A percentile compares a stretch with the other conserved stretches of the same genome.
These are phyloP conservation scores for Naumovozyma baii DNA, from an alignment of 805 yeast genomes.

Conservation along the genomic window DNA sequence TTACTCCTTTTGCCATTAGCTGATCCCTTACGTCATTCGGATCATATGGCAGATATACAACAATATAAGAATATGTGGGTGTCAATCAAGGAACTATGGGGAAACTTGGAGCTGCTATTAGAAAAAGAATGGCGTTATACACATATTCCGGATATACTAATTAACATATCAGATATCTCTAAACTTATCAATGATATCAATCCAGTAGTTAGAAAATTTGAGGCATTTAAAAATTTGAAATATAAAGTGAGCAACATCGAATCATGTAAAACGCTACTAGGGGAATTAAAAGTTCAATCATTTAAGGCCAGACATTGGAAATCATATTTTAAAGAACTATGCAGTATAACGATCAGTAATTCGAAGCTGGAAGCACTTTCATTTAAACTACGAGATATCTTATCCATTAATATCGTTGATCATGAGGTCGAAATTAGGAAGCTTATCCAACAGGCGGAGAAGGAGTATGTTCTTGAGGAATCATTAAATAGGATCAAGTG, in stretches of 20 bases:
- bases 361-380: constrained; percentile 17
- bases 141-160: background rate
- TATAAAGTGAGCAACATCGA: background rate
- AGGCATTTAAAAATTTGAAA: constrained; percentile 14
- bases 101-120: constrained; percentile 1
- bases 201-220: background rate
- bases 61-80: constrained; percentile 6
- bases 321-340: constrained; percentile 32
- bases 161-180: background rate
- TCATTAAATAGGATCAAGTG: constrained; percentile 41
- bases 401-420: constrained; percentile 42
- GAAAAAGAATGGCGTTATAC: constrained; percentile 7
- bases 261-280: background rate
- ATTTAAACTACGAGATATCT: constrained; percentile 48
- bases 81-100: constrained; percentile 6
- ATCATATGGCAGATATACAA: constrained; percentile 4
- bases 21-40: background rate
- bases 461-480: constrained; percentile 58
- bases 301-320: constrained; percentile 64
- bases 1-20: background rate
- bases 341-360: constrained; percentile 3
- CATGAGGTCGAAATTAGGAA: constrained; percentile 41
- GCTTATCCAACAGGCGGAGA: constrained; percentile 53
- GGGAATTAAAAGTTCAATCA: constrained; percentile 40
- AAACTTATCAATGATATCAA: background rate